These are phyloP conservation scores for Talaromyces sp. DNA, from an alignment of 2,329 filamentous ascomycete genomes.

Conservation along the genomic window DNA sequence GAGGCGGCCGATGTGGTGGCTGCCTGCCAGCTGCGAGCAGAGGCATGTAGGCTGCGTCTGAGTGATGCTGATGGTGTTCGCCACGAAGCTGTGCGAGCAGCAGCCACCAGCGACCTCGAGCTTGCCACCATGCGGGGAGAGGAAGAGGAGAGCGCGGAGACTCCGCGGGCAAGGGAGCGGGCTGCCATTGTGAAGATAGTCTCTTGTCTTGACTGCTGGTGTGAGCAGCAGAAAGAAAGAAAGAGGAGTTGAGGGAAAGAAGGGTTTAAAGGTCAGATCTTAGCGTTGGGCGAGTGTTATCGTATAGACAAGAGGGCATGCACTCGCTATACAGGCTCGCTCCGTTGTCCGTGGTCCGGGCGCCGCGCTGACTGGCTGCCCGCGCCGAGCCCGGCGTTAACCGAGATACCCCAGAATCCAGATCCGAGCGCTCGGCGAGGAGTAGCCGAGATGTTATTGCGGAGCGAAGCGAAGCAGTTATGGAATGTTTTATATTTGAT, in stretches of 20 bases:
- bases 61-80: neutral
- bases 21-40: slow-evolving; percentile 48
- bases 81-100: slow-evolving; percentile 9
- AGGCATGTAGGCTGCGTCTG: slow-evolving; percentile 45
- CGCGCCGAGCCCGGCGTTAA: neutral
- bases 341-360: neutral
- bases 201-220: neutral
- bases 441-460: neutral
- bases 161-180: slow-evolving; percentile 31
- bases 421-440: neutral
- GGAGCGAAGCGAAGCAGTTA: too few species aligned
- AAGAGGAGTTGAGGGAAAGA: neutral
- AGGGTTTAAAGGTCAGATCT: neutral
- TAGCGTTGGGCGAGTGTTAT: neutral
- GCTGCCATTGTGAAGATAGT: slow-evolving; percentile 29
- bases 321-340: neutral
- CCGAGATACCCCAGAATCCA: neutral
- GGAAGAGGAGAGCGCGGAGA: slow-evolving; percentile 35
- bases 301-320: neutral
- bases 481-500: too few species aligned
- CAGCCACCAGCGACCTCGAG: neutral
- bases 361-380: neutral
- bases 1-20: slow-evolving; percentile 47
- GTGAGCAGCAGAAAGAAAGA: neutral
- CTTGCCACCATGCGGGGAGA: slow-evolving; percentile 28